A percentile compares a stretch with the other conserved stretches of the same genome.
Conservation (phyloP, 192 early-diverging fungal species). For the Linnemannia exigua region DNA sequence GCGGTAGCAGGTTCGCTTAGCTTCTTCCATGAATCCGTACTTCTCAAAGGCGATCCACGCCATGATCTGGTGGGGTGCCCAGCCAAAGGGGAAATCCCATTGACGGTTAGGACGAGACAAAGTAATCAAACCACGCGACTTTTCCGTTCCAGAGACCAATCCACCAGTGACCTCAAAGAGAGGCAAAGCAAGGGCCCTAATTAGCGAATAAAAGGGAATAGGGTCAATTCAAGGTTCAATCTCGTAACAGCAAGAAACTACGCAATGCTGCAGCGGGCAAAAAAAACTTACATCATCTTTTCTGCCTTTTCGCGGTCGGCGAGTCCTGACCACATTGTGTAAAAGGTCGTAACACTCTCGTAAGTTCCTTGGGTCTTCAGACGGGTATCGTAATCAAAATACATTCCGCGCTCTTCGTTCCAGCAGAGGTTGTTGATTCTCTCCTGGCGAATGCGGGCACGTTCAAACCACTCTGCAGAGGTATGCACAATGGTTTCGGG, state of each 20-base stretch:
- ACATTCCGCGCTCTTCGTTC: conserved; percentile 82
- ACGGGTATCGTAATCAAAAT: conserved; percentile 91
- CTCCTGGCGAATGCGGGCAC: conserved; percentile 70
- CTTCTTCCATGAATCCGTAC: conserved; percentile 82
- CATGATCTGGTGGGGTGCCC: conserved; percentile 99
- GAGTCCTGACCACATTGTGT: conserved; percentile 91
- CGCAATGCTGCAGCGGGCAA: neutral
- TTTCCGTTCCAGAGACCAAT: conserved; percentile 91
- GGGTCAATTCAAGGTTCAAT: conserved; percentile 7
- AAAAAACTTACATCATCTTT: conserved; percentile 67
- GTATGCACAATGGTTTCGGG: conserved; percentile 56
- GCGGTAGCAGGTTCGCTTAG: conserved; percentile 87
- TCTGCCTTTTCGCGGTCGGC: conserved; percentile 81
- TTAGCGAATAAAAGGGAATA: neutral
- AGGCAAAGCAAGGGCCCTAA: conserved; percentile 61
- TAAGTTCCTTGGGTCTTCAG: conserved; percentile 75
- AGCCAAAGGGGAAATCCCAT: conserved; percentile 94
- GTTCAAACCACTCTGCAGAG: conserved; percentile 68
- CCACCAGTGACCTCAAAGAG: conserved; percentile 95
- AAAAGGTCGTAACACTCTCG: conserved; percentile 89
- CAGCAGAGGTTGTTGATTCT: conserved; percentile 86
- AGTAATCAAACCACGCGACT: conserved; percentile 84
- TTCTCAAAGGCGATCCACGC: conserved; percentile 89
- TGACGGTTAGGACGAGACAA: conserved; percentile 92
- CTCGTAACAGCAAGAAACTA: neutral